A percentile compares a stretch with the other conserved stretches of the same genome.
Conservation (phyloP, 306 rosid genomes). For the Cucurbita ficifolia region DNA sequence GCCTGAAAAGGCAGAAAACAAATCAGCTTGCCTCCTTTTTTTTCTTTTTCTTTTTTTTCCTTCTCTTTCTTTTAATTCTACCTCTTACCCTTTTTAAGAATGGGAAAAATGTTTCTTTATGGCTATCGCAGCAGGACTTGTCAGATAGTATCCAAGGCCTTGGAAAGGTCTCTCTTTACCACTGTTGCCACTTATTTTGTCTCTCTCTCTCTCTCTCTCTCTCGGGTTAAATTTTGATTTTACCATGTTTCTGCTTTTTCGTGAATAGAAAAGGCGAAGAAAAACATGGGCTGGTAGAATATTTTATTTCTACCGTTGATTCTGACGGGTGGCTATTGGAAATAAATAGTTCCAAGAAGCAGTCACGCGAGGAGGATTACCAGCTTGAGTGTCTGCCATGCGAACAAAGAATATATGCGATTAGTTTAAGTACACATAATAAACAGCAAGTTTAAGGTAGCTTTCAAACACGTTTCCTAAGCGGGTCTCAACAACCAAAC, state of each 20-base stretch:
- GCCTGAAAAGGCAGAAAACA: conserved; percentile 13
- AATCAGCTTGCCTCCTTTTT: conserved; percentile 1
- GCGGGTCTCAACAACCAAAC: not conserved
- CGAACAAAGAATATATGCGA: not conserved
- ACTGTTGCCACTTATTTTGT: conserved; percentile 1
- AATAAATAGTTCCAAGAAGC: not conserved
- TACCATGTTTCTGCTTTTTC: not conserved
- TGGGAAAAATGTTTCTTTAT: conserved; percentile 10
- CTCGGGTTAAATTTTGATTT: not conserved
- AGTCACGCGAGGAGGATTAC: conserved; percentile 1
- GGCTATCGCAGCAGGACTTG: conserved; percentile 60
- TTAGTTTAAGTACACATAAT: not conserved
- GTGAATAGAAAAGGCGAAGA: not conserved
- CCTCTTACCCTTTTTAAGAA: conserved; percentile 1
- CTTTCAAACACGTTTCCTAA: not conserved
- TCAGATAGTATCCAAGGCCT: conserved; percentile 72
- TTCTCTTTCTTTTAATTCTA: not conserved
- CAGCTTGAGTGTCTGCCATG: not conserved
- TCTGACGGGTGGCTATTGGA: not conserved
- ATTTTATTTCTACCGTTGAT: not conserved
- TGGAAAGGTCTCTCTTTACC: conserved; percentile 23
- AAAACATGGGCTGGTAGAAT: not conserved
- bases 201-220: not conserved
- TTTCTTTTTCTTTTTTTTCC: not conserved
- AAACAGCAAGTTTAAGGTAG: not conserved